Evolutionary conservation across 139 green algal genomes (phyloP), one percentile per base, ranked within the genome.

Genomic region (Chlamydomonas urium): DNA sequence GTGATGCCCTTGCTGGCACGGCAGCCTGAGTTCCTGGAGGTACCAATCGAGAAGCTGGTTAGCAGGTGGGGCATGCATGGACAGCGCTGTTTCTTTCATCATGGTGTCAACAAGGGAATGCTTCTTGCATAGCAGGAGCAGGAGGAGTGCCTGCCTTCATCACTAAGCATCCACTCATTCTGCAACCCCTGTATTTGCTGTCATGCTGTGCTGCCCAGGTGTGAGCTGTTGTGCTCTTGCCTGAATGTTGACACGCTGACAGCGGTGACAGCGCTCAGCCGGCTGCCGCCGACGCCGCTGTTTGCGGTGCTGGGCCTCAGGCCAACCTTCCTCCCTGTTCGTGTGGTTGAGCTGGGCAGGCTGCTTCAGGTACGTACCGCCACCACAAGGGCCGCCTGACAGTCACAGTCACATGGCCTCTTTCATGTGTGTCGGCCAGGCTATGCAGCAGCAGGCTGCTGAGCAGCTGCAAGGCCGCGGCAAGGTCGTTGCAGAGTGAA

Each of bases 21-120:
- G 32, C 60, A 67, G 33, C 60, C 60, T 21, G 60, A 67, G 60
- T 67, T 67, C 60, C 29, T 67, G 5, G 60, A 67, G 29, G 33
- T 67, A 8, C 60, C 60, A 38, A 47, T 26, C 6, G 33, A 67
- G 29, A 42, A 26, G 32, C 60, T 67, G 5, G 60, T 26, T 21
- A 63, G 26, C 53, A 63, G 53, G 53, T 63, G 45, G 21, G 21
- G 17, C 17, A 21, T 26, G 21, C 17, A 56, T 17, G 45, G 45
- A n/a, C n/a, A n/a, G n/a, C n/a, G n/a, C n/a, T n/a, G 21, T 56
- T 21, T 56, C 21, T 56, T 56, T 56, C 17, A 56, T 56, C 45
- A 56, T 56, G 45, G 21, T 56, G 45, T 56, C 17, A 56, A 21
- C 45, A 56, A n/a, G n/a, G n/a, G n/a, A n/a, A n/a, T n/a, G n/a